Percentiles rank a stretch among this genome's conserved stretches.
Conservation (phyloP, 257 asterid species). For the Sherardia arvensis region DNA sequence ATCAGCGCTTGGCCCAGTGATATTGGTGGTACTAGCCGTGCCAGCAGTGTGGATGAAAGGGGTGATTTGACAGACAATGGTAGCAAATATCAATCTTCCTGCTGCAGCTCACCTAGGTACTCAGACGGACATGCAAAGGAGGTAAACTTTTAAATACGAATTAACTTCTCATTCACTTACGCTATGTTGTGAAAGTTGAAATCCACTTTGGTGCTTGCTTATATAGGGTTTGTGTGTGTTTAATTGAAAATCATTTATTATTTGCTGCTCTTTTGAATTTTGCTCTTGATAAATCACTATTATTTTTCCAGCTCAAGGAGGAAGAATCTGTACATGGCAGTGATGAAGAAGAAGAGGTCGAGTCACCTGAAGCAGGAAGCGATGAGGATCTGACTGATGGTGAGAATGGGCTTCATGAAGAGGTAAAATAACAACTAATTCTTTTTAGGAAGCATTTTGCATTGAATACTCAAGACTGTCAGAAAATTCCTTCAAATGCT, state of each 20-base stretch:
- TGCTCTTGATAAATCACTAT: conserved; percentile 6
- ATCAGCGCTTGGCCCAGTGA: conserved; percentile 94
- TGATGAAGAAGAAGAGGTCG: conserved; percentile 80
- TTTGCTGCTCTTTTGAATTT: conserved; percentile 4
- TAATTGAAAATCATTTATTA: neutral
- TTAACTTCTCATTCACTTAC: neutral
- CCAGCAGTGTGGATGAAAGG: conserved; percentile 80
- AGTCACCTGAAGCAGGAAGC: conserved; percentile 65
- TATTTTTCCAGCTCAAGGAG: conserved; percentile 62
- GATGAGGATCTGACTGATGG: conserved; percentile 80
- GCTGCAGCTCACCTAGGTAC: conserved; percentile 88
- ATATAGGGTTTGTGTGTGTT: neutral
- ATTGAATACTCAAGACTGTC: neutral
- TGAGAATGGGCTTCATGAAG: conserved; percentile 45
- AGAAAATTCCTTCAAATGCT: neutral
- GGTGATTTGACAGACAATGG: conserved; percentile 84
- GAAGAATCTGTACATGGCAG: conserved; percentile 88
- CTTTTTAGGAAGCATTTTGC: neutral
- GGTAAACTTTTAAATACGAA: conserved; percentile 28
- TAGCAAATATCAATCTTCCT: conserved; percentile 75
- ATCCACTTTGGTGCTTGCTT: neutral
- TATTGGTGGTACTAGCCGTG: conserved; percentile 83
- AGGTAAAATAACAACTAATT: conserved; percentile 28
- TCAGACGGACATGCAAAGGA: conserved; percentile 86
- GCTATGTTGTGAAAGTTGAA: neutral